Base-by-base conservation (phyloP, 257 asterid species). In the Schizonepeta tenuifolia region DNA sequence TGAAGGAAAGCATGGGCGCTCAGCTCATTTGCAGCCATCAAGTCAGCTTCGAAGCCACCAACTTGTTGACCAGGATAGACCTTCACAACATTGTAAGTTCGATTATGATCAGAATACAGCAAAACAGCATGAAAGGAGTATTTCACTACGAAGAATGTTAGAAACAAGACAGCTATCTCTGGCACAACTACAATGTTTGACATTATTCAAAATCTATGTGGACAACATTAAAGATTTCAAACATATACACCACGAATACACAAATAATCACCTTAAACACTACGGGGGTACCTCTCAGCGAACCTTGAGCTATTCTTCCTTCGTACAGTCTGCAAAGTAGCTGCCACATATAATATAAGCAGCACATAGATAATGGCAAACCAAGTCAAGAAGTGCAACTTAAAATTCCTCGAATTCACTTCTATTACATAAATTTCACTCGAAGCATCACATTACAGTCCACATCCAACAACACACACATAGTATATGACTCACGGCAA, bases 21-120 rank as follows among this genome's bases (percentile, higher is more conserved):
- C 51, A 93, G 89, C 88, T 93, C 98, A 83, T 93, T 93, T 14
- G 98, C 90, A 80, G 98, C 98, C 97, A 93, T 89, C 83, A 79
- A 60, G 72, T 93, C 98, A 35, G 98, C 92, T 80, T 91, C 97
- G 20, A 40, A 26, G 46, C 98, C 97, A 47, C 97, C 98, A 80
- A 93, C 88, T 87, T 85, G 94, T 77, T 91, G 82, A 73, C 98
- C 98, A 14, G 97, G 98, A 83, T 93, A 93, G 35, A 93, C 98
- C 98, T 93, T 83, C 86, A 82, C n/a, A 66, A 71, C 62, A 65
- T 69, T 65, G 60, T 57, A 22, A 58, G 22, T 10, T 70, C 65
- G 49, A 64, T 22, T 38, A 49, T 22, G 51, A 65, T 70, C 56
- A 38, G 59, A 51, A 33, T 47, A 61, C 40, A 51, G 9, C 38